Evolutionary conservation across 2,329 filamentous ascomycete species (phyloP), one percentile per base, ranked within the genome.

Genomic region (Mariannaea elegans): DNA sequence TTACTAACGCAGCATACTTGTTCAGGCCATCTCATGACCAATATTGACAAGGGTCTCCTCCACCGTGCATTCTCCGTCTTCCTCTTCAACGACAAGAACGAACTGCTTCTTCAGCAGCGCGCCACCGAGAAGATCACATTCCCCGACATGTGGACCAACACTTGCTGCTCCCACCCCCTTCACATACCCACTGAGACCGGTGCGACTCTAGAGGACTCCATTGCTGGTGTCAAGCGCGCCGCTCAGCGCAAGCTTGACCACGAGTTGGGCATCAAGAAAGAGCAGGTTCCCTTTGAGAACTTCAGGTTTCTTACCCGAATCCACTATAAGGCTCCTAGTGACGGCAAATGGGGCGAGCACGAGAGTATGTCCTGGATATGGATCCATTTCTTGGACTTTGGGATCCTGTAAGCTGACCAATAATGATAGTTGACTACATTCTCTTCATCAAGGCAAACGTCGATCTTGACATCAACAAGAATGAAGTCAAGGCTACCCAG

Each of bases 101-200:
- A 93, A 71, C 84, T 98, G 61, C 90, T 99, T 42, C 88, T 99
- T 50, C 95, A 99, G 81, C 95, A 98, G 82, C 91, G 95, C 68
- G 95, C 95, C 24, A 82, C 89, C 38, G 94, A 98, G 82, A 99
- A 99, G 84, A 99, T 99, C 75, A 99, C 95, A 7, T 99, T 99
- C 81, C 94, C 95, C 47, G 93, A 97, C 76, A 94, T 97, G 90
- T 99, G 95, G 95, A 99, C 95, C 65, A 99, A 99, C 81, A 99
- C 95, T 29, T 99, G 95, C 85, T 99, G 95, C 84, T 99, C 95
- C 36, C 95, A 99, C 78, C 95, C 95, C 5, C 85, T 99, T 62
- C 92, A 92, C 55, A 91, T 97, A 67, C 91, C 95, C 8, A 90
- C 90, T 65, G 95, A 99, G 86, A 97, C 93, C 23, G 95, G 95